Evolutionary conservation across 1,284 basidiomycete species (phyloP).

Genomic region (Ustilago esculenta): DNA sequence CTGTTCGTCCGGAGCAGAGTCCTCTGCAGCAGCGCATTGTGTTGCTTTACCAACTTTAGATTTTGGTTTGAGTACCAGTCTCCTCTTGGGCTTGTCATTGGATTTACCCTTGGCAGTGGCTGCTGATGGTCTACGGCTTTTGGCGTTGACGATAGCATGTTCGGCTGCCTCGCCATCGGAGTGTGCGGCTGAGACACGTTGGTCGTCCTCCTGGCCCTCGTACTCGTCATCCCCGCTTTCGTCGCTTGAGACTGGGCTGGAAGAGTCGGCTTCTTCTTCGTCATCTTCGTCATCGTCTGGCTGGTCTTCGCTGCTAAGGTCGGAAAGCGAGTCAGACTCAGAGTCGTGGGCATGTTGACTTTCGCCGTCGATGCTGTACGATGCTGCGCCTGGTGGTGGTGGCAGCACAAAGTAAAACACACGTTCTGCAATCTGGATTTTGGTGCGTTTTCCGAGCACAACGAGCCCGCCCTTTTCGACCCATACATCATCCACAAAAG

Average conservation of each 20-base stretch:
- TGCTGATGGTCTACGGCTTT: constrained; percentile 24
- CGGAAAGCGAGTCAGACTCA: constrained; percentile 47
- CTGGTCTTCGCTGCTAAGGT: constrained; percentile 51
- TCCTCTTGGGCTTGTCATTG: constrained; percentile 34
- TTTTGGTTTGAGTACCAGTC: constrained; percentile 43
- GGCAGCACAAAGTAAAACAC: constrained; percentile 97
- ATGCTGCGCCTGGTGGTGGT: constrained; percentile 41
- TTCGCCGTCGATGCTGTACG: constrained; percentile 28
- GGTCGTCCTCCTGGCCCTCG: constrained; percentile 17
- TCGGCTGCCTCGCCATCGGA: neutral
- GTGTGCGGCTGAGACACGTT: constrained; percentile 7
- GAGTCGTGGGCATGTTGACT: constrained; percentile 32
- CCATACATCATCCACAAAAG: constrained; percentile 97
- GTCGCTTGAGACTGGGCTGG: constrained; percentile 21
- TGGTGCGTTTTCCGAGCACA: constrained; percentile 74
- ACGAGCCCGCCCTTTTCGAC: constrained; percentile 86
- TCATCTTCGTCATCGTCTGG: constrained; percentile 17
- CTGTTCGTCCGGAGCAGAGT: constrained; percentile 6
- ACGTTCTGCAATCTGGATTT: constrained; percentile 97
- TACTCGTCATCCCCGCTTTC: constrained; percentile 32
- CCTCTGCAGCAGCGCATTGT: neutral
- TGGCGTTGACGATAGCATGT: neutral
- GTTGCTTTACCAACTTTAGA: constrained; percentile 32
- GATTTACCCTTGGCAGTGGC: constrained; percentile 11
- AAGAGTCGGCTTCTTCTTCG: constrained; percentile 25